Evolutionary conservation across 768 basidiomycete species (phyloP).

Genomic region (Exidia glandulosa): DNA sequence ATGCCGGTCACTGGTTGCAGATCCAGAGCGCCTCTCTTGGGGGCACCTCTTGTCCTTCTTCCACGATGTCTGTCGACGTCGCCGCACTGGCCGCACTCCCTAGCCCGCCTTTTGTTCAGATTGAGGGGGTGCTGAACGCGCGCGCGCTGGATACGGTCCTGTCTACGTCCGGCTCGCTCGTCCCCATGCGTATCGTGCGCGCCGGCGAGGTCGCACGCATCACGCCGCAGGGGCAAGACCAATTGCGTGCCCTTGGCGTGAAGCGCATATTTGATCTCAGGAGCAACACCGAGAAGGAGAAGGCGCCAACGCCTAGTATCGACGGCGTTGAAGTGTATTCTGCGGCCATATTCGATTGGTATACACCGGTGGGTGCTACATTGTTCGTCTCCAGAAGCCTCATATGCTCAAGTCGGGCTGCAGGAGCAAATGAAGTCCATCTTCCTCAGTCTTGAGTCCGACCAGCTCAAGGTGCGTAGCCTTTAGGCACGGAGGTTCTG

Average conservation of each 20-base stretch:
- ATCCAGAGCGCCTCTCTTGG: too few species aligned
- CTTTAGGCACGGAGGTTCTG: conserved; percentile 1
- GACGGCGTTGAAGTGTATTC: conserved; percentile 37
- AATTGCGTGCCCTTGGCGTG: conserved; percentile 51
- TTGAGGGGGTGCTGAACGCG: conserved; percentile 67
- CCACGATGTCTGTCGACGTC: background rate
- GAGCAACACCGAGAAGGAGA: conserved; percentile 68
- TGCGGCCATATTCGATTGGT: conserved; percentile 2
- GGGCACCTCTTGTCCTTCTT: too few species aligned
- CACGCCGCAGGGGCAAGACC: conserved; percentile 46
- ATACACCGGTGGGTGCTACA: too few species aligned
- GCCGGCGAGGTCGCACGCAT: conserved; percentile 65
- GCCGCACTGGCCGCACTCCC: background rate
- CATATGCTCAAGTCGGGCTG: too few species aligned
- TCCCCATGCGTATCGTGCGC: conserved; percentile 47
- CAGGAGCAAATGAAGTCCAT: background rate
- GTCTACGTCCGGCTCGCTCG: conserved; percentile 26
- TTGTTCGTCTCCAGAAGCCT: too few species aligned
- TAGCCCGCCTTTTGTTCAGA: conserved; percentile 50
- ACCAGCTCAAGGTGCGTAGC: background rate
- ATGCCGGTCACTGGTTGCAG: too few species aligned
- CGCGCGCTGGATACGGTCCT: conserved; percentile 56
- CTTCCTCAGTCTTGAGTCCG: background rate
- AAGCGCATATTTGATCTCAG: conserved; percentile 65
- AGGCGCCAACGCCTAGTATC: conserved; percentile 50